Base-by-base conservation (phyloP, 306 rosid species). In the Vigna angularis region DNA sequence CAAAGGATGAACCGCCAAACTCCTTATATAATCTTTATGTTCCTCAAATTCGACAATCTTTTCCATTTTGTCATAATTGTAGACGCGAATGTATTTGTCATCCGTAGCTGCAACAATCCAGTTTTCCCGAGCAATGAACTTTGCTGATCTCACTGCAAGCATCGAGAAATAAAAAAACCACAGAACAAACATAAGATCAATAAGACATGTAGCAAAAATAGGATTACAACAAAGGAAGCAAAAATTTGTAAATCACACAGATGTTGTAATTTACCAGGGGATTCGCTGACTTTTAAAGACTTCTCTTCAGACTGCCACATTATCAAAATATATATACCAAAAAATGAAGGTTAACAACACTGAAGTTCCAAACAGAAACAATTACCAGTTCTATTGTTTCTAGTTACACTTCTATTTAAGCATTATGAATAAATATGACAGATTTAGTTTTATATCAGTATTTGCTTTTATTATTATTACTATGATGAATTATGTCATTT, bases 101-200 rank as follows among this genome's bases (percentile, higher is more conserved):
- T 89, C 93, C 0, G 82, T 42, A 1, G 84, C 89, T 2, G 89
- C 80, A 1, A 89, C 80, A 42, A 88, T 20, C 97, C 91, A 89
- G 44, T 82, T 79, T 74, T 91, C 47, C 0, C 88, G 69, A 61
- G 83, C 81, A 16, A 91, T 74, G 73, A 91, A 91, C 79, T 85
- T 89, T 9, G 87, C 90, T 44, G 97, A 86, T 85, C 97, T 91
- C 4, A 91, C 92, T 91, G 82, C 80, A 91, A 65, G 1, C 78
- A 62, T 44, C 12, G 1, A 28, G 20, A 24, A 49, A 24, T 10
- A 49, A 3, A 38, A 9, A 9, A 42, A 42, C 9, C 45, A 56
- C 30, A 66, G 5, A 64, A 65, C 73, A 57, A 55, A 47, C 15
- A 66, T 20, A 28, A 56, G 62, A 22, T 53, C 28, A 65, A 20